A percentile compares a stretch with the other conserved stretches of the same genome.
Evolutionary conservation across 225 moss, liverwort and hornwort species (phyloP).

Genomic region (Asterella californica): DNA sequence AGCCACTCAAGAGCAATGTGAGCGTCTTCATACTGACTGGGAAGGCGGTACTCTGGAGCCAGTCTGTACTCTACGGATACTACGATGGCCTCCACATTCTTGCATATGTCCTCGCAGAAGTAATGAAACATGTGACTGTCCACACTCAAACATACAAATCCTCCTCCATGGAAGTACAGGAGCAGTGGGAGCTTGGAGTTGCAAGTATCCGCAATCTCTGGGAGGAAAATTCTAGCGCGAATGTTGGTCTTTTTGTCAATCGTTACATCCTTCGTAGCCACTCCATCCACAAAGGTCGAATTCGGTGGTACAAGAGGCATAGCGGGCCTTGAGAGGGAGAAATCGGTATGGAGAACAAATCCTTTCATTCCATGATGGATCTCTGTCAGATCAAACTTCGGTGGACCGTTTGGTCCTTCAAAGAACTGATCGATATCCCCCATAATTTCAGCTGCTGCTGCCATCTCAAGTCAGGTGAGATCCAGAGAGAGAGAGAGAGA

Average conservation of each 20-base stretch:
- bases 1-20: conserved; percentile 12
- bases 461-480: neutral
- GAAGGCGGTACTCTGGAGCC: conserved; percentile 22
- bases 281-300: conserved; percentile 42
- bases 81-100: conserved; percentile 8
- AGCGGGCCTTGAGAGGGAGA: conserved; percentile 1
- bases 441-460: neutral
- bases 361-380: neutral
- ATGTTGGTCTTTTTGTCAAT: conserved; percentile 42
- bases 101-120: conserved; percentile 6
- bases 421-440: neutral
- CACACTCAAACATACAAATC: conserved; percentile 29
- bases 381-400: conserved; percentile 16
- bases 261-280: conserved; percentile 51
- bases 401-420: neutral
- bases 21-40: conserved; percentile 13
- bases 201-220: conserved; percentile 26
- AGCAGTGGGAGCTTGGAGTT: conserved; percentile 47
- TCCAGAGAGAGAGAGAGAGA: no score
- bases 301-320: conserved; percentile 12
- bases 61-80: conserved; percentile 20
- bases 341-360: neutral
- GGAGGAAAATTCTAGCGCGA: conserved; percentile 55
- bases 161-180: conserved; percentile 62
- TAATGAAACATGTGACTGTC: neutral